Conservation (phyloP, 164 flowering plant species). For the Liquidambar formosana region DNA sequence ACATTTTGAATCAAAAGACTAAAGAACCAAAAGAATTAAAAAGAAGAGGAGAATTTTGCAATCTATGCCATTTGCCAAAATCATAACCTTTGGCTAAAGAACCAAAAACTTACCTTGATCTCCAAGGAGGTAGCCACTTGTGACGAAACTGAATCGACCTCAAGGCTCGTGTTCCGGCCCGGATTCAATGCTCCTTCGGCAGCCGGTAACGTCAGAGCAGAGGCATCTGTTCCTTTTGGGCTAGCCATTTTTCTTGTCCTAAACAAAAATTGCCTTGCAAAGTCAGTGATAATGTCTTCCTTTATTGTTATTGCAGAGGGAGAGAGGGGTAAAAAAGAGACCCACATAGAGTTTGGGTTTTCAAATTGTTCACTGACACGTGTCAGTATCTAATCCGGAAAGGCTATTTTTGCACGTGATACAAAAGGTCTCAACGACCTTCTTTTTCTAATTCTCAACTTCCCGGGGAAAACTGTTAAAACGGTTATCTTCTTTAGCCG, state of each 20-base stretch:
- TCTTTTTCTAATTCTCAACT: not conserved
- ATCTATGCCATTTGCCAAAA: too few species aligned
- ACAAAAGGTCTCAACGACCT: conserved; percentile 3
- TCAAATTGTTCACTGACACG: not conserved
- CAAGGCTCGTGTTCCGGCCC: conserved; percentile 20
- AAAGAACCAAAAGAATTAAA: too few species aligned
- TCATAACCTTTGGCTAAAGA: too few species aligned
- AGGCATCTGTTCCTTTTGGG: conserved; percentile 11
- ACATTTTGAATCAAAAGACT: too few species aligned
- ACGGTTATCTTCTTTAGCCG: not conserved
- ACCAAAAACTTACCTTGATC: conserved; percentile 25
- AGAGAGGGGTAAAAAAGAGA: not conserved
- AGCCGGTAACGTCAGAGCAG: conserved; percentile 27
- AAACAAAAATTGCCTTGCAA: not conserved
- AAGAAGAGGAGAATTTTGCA: too few species aligned
- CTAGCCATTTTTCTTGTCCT: conserved; percentile 14
- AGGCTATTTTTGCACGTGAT: not conserved
- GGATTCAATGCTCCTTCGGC: conserved; percentile 37
- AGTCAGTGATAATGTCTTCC: not conserved
- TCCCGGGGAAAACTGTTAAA: conserved; percentile 15
- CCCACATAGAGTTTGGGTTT: not conserved
- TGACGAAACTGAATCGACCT: conserved; percentile 39
- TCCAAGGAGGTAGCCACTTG: conserved; percentile 32
- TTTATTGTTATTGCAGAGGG: not conserved
- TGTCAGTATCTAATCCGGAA: not conserved